Base-by-base conservation (phyloP, 2,329 filamentous ascomycete genomes). In the Fusarium armeniacum region DNA sequence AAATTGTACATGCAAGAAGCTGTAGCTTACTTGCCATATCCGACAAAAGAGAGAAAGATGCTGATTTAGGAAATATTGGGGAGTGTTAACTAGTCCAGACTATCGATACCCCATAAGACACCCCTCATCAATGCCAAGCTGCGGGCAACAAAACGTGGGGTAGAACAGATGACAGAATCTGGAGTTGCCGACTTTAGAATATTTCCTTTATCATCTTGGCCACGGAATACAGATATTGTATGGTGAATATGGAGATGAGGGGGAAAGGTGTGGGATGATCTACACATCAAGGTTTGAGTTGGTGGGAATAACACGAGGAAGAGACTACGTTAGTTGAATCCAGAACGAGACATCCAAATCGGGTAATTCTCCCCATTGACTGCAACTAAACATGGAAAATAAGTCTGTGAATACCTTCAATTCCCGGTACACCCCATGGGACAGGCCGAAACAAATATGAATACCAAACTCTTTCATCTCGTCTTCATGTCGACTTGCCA, bases 311-410 rank as follows among this genome's bases (percentile, higher is more conserved):
- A n/a, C 38, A 28, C 12, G 33, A 30, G 33, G 33, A 18, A 35
- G 33, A 15, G 33, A 18, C 15, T 7, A 33, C n/a, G 18, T 15
- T 40, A 13, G 11, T 40, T 20, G 26, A 30, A 13, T 22, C 47
- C 36, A 20, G 24, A 51, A 20, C 7, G 13, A 51, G 9, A 18
- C 12, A 33, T 36, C 65, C 66, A 9, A 40, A 58, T 54, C 35
- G 41, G 56, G 66, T 18, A 69, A 53, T 43, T 69, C 62, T 50
- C 50, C 52, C 57, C 46, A 61, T 22, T 18, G 24, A 26, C 28
- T 30, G 26, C 13, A 32, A 51, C 26, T 43, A n/a, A 47, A 24
- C 45, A 33, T 33, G 38, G 9, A 43, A 6, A 8, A 20, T 20
- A 38, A 26, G 30, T 13, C 52, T 33, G 41, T n/a, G 10, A 6